Base-by-base conservation (phyloP, 768 basidiomycete genomes). In the Termitomyces heimii region DNA sequence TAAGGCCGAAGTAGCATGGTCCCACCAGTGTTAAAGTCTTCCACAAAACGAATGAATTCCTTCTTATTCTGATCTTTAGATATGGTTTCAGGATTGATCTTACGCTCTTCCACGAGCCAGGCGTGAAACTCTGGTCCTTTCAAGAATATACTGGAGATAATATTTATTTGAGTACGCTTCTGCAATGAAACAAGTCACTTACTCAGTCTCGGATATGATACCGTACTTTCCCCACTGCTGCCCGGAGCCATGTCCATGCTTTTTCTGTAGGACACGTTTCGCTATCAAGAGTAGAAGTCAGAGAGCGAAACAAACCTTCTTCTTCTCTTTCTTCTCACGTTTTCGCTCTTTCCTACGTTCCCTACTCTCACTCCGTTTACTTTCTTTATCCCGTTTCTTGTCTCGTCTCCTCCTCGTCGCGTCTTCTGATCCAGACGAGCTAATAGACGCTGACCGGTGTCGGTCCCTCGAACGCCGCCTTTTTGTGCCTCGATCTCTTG, bases 31-130 rank as follows among this genome's bases (percentile, higher is more conserved):
- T 93, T 91, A 66, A 78, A 92, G 66, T 92, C 91, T 68, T 93
- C 91, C 22, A 90, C 82, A 64, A 89, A 95, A 22, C 80, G 78
- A 5, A 82, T 76, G 68, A 95, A 97, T 66, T 94, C 89, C 64
- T 92, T 94, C 72, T 84, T 87, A 58, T 83, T 85, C 60, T 88
- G 87, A 49, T 95, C 92, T 65, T 92, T 94, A 14, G 87, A 80
- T 46, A 94, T 77, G 3, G 87, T 88, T 72, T 96, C 94, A 0
- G 94, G 93, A 67, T 96, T 96, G 62, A 93, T 77, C 67, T 88
- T 91, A 46, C 90, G 84, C 67, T 97, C 94, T 68, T 97, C 94
- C 13, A 97, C 84, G 4, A 96, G 83, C 94, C 94, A 97, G 2
- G 89, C 83, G 53, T 90, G 81, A 70, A 96, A 97, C 71, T 97